These are phyloP conservation scores for Sporobolomyces pararoseus DNA, from an alignment of 768 basidiomycete genomes.

Conservation along the genomic window DNA sequence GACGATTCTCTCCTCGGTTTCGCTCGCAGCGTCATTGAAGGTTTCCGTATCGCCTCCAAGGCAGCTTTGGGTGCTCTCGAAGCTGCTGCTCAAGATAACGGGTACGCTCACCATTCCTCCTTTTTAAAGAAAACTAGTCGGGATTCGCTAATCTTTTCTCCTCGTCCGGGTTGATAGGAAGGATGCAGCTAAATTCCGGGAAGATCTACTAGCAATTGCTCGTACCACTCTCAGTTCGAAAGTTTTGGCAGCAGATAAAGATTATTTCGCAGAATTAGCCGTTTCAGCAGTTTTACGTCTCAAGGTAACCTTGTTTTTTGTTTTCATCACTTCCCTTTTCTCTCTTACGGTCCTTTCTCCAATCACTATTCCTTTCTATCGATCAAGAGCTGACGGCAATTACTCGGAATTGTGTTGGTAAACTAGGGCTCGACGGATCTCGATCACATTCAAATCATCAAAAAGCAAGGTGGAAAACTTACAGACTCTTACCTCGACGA, in stretches of 20 bases:
- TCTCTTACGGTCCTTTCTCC: background rate
- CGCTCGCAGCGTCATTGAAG: conserved; percentile 67
- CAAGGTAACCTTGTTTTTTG: conserved; percentile 62
- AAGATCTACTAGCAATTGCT: conserved; percentile 94
- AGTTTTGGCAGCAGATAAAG: conserved; percentile 92
- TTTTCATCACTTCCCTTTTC: too few relatives aligned
- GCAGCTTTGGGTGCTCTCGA: conserved; percentile 83
- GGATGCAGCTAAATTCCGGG: conserved; percentile 69
- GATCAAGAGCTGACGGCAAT: background rate
- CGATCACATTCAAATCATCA: conserved; percentile 98
- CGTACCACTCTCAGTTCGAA: conserved; percentile 92
- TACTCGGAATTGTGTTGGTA: background rate
- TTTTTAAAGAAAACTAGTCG: too few relatives aligned
- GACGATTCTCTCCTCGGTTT: background rate
- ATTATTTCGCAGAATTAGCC: conserved; percentile 95
- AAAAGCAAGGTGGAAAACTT: conserved; percentile 98
- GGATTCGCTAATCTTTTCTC: too few relatives aligned
- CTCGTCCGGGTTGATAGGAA: conserved; percentile 53
- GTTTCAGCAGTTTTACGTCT: conserved; percentile 92
- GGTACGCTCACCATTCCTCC: conserved; percentile 54
- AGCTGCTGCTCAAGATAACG: conserved; percentile 73
- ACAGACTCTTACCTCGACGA: conserved; percentile 98
- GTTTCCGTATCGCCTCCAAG: conserved; percentile 83
- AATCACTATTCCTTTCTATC: conserved; percentile 16
- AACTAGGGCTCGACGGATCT: conserved; percentile 90